These are phyloP conservation scores for Primulina eburnea DNA, from an alignment of 257 asterid species.

Conservation along the genomic window DNA sequence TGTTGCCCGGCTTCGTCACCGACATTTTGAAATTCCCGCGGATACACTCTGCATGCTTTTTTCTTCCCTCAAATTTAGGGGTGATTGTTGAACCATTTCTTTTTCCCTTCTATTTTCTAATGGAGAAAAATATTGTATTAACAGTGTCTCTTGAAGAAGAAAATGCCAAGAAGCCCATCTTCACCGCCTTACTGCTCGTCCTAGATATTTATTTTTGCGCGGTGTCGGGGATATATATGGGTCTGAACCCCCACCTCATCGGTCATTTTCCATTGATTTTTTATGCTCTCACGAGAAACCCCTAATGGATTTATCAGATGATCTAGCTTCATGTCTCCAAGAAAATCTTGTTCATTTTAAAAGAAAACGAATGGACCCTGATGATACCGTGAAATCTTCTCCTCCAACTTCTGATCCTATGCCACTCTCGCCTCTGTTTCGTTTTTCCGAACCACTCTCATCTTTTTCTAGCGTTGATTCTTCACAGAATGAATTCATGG, in stretches of 20 bases:
- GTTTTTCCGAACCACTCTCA: constrained; percentile 25
- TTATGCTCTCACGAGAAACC: background rate
- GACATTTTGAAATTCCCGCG: background rate
- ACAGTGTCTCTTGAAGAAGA: background rate
- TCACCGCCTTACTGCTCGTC: background rate
- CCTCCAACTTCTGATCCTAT: constrained; percentile 14
- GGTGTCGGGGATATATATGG: constrained; percentile 43
- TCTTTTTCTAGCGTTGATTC: constrained; percentile 34
- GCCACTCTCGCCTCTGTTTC: constrained; percentile 25
- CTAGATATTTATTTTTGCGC: background rate
- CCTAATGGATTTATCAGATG: background rate
- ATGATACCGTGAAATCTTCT: constrained; percentile 20
- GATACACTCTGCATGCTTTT: background rate
- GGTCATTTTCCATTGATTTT: constrained; percentile 25
- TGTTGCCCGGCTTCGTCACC: background rate
- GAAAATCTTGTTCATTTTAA: background rate
- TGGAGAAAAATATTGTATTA: background rate
- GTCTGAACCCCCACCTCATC: constrained; percentile 21
- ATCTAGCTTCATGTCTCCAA: background rate
- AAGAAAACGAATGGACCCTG: constrained; percentile 36
- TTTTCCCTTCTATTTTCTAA: no score
- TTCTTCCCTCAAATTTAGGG: background rate
- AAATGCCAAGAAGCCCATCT: background rate
- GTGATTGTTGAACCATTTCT: background rate
- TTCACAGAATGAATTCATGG: constrained; percentile 19